A percentile compares a stretch with the other conserved stretches of the same genome.
These are phyloP conservation scores for Solanum raphanifolium DNA, from an alignment of 257 asterid species.

Conservation along the genomic window DNA sequence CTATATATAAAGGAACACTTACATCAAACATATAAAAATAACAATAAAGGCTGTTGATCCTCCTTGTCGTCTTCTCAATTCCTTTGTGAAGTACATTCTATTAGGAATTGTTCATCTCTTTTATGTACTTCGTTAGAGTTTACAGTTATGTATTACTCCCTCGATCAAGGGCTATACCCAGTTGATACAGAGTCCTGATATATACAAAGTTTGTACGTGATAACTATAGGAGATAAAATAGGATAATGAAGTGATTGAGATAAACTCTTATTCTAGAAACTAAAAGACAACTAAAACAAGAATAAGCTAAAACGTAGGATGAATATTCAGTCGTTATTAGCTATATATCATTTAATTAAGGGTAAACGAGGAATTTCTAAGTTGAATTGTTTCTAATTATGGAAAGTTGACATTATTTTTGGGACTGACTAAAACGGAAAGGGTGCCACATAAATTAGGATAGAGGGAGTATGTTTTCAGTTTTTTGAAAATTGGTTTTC, in stretches of 20 bases:
- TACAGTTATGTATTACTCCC: background rate
- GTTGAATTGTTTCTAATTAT: background rate
- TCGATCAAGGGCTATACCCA: background rate
- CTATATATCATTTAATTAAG: background rate
- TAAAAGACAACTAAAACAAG: background rate
- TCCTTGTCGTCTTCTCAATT: background rate
- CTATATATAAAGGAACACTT: background rate
- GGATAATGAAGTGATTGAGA: background rate
- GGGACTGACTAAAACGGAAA: background rate
- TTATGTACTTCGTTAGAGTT: background rate
- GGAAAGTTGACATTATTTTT: background rate
- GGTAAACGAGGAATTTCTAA: background rate
- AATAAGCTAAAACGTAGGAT: background rate
- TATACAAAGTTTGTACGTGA: background rate
- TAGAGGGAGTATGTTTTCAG: conserved; percentile 1
- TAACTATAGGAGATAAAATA: background rate
- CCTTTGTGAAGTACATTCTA: background rate
- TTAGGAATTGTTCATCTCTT: background rate
- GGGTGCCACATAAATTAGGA: background rate
- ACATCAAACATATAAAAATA: background rate
- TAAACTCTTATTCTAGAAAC: background rate
- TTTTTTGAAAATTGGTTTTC: conserved; percentile 3
- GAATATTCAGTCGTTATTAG: background rate
- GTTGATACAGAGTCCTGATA: background rate
- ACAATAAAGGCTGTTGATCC: background rate